A percentile compares a stretch with the other conserved stretches of the same genome.
Conservation (phyloP, 2,329 filamentous ascomycete genomes). For the Stachybotrys chlorohalonatus region DNA sequence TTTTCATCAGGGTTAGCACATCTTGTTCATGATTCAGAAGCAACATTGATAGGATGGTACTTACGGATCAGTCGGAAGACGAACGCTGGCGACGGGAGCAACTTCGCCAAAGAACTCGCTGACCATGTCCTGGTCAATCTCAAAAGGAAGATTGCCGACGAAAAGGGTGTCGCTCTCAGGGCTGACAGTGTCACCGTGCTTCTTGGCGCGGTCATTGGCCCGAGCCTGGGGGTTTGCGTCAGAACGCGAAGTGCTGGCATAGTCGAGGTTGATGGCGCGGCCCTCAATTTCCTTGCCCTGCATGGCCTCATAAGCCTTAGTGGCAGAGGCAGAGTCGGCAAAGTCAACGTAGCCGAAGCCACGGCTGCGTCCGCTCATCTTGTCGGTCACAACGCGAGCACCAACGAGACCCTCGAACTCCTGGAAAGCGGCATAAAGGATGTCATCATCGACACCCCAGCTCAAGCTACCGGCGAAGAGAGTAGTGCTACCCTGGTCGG, state of each 20-base stretch:
- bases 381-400: conserved; percentile 77
- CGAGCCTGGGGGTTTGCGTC: conserved; percentile 43
- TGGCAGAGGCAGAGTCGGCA: conserved; percentile 54
- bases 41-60: conserved; percentile 16
- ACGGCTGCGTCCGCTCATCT: conserved; percentile 72
- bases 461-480: conserved; percentile 86
- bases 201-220: conserved; percentile 53
- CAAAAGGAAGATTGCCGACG: conserved; percentile 84
- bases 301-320: conserved; percentile 66
- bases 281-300: conserved; percentile 66
- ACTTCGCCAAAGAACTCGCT: conserved; percentile 65
- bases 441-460: conserved; percentile 83
- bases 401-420: conserved; percentile 62
- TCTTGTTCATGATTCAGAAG: not conserved
- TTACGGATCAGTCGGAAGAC: conserved; percentile 76
- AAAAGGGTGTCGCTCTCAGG: conserved; percentile 81
- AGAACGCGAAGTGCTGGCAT: conserved; percentile 57
- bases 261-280: conserved; percentile 70
- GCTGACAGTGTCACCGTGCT: conserved; percentile 72
- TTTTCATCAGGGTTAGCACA: conserved; percentile 13
- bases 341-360: conserved; percentile 95
- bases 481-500: conserved; percentile 38
- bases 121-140: conserved; percentile 68
- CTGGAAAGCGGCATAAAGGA: conserved; percentile 74
- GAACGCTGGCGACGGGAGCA: conserved; percentile 65